Base-by-base conservation (phyloP, 805 yeast species). In the Wickerhamiella galacta region DNA sequence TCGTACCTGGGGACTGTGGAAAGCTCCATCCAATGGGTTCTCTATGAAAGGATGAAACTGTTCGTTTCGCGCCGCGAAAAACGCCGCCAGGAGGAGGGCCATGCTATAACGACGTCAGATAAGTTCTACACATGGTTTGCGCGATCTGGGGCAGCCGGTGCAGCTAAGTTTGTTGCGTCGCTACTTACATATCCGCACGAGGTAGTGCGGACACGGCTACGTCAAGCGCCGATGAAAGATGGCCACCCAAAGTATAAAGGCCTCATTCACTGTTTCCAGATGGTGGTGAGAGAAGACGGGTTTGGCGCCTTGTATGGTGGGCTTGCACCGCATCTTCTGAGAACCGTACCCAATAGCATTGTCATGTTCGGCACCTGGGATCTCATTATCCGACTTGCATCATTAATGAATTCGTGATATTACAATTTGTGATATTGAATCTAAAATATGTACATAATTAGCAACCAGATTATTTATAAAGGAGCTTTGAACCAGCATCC, bases 331-430 rank as follows among this genome's bases (percentile, higher is more conserved):
- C 99, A 90, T 57, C 61, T 90, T 48, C 68, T 90, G 60, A 71
- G 98, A 56, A 90, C 98, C 0, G 98, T 90, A 33, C 99, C 99
- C 3, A 90, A 90, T 57, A 79, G 93, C 49, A 83, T 90, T 52
- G 87, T 90, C 45, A 90, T 90, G 98, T 90, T 90, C 61, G 98
- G 99, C 29, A 85, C 96, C 3, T 90, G 96, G 96, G 99, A 90
- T 52, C 53, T 90, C 21, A 72, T 78, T 35, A 72, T 76, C 30
- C 66, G 65, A 36, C 43, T 70, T n/a, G 54, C 75, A 18, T 19
- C 33, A 11, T 16, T 10, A n/a, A n/a, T n/a, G 10, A 20, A 20
- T 20, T 8, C 22, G 7, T 8, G 11, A 20, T 20, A 20, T n/a
- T n/a, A n/a, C n/a, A n/a, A n/a, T n/a, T n/a, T n/a, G n/a, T n/a